These are phyloP conservation scores for Emmonsia crescens DNA, from an alignment of 2,329 filamentous ascomycete genomes.

Conservation along the genomic window DNA sequence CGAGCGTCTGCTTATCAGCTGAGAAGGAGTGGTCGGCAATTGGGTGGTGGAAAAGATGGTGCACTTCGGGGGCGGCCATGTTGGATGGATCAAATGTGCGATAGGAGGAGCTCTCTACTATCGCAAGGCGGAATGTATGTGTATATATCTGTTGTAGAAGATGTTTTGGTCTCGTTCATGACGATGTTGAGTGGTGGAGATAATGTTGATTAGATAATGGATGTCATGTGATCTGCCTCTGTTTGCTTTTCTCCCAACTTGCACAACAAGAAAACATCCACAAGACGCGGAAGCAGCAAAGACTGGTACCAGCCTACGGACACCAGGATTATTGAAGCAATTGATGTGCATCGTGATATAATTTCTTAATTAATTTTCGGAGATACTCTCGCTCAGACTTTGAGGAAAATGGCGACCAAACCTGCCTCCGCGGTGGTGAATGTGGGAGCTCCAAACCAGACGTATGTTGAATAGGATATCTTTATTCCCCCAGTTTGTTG, in stretches of 20 bases:
- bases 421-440: slow-evolving; percentile 19
- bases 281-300: background rate
- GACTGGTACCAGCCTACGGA: background rate
- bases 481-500: slow-evolving; percentile 6
- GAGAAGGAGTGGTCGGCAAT: slow-evolving; percentile 99
- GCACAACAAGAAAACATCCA: background rate
- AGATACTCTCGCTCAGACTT: background rate
- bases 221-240: background rate
- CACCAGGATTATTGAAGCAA: background rate
- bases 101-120: slow-evolving; percentile 99
- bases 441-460: slow-evolving; percentile 61
- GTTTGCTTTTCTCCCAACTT: background rate
- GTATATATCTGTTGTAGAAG: background rate
- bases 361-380: background rate
- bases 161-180: background rate
- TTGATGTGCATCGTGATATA: background rate
- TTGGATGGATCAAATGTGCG: slow-evolving; percentile 32
- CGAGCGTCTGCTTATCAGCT: slow-evolving; percentile 74
- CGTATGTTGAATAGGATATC: slow-evolving; percentile 41
- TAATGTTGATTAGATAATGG: background rate
- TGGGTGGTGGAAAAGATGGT: slow-evolving; percentile 92
- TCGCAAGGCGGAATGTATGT: slow-evolving; percentile 33
- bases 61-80: slow-evolving; percentile 82
- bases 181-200: background rate
- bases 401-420: slow-evolving; percentile 27